phyloP scores from a whole-genome alignment of 495 filamentous ascomycete genomes.

The Penicillium flavigenum region DNA sequence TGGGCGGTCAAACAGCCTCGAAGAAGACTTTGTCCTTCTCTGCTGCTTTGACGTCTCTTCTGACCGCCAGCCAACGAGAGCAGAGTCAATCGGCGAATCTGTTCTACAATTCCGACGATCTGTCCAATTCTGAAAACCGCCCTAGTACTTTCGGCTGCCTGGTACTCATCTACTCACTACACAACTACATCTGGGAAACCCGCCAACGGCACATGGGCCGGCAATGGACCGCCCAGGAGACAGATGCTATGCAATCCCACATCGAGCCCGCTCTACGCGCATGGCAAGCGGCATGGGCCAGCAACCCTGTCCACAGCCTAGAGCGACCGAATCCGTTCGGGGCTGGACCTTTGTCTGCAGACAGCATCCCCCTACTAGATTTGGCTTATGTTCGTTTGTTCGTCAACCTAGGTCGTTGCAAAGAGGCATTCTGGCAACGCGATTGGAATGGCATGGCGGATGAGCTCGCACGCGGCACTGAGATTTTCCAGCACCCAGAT shows the following conservation, averaged over 20 bases:
- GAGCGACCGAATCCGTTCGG: constrained; percentile 89
- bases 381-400: constrained; percentile 91
- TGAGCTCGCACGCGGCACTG: constrained; percentile 76
- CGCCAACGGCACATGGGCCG: constrained; percentile 86
- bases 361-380: constrained; percentile 92
- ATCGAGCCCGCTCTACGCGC: constrained; percentile 93
- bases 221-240: constrained; percentile 88
- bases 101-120: constrained; percentile 40
- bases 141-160: constrained; percentile 95
- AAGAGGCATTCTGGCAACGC: constrained; percentile 91
- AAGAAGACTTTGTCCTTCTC: constrained; percentile 68
- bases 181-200: constrained; percentile 99
- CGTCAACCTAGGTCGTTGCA: constrained; percentile 86
- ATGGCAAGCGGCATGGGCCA: constrained; percentile 93
- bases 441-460: constrained; percentile 93
- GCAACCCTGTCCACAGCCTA: constrained; percentile 79
- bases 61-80: constrained; percentile 76
- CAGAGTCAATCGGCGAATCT: constrained; percentile 51
- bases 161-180: constrained; percentile 89
- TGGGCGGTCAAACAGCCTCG: constrained; percentile 66
- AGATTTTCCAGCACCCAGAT: constrained; percentile 74
- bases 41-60: constrained; percentile 73
- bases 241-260: constrained; percentile 93
- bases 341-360: constrained; percentile 84
- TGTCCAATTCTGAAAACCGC: constrained; percentile 64